Conservation (phyloP, 225 moss, liverwort and hornwort genomes). For the Polytrichum formosum region DNA sequence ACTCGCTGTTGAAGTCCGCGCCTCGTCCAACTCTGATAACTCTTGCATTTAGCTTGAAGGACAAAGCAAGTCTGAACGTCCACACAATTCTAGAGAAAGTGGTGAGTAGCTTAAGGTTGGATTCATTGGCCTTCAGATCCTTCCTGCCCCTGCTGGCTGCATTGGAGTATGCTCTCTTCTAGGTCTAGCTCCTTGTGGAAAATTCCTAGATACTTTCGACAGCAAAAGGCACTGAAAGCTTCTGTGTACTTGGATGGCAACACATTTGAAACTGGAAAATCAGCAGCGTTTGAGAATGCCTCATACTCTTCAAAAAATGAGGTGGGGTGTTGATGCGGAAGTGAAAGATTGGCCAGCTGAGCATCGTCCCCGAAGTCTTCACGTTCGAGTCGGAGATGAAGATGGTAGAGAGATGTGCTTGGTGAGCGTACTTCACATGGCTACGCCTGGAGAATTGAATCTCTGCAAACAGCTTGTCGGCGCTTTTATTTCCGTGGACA, state of each 20-base stretch:
- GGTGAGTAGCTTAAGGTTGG: neutral
- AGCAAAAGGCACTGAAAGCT: neutral
- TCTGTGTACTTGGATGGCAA: neutral
- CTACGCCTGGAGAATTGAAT: neutral
- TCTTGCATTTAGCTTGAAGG: conserved; percentile 3
- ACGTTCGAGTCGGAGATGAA: neutral
- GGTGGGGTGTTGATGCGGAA: conserved; percentile 1
- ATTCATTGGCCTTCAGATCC: too few species aligned
- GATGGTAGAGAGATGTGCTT: neutral
- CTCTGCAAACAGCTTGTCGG: neutral
- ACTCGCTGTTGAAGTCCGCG: neutral
- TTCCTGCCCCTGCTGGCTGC: too few species aligned
- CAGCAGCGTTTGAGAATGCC: neutral
- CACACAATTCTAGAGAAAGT: conserved; percentile 3
- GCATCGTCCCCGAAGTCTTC: neutral
- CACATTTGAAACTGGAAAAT: neutral
- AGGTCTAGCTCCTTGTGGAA: conserved; percentile 1
- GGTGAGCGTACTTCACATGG: neutral
- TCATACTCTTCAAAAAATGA: neutral
- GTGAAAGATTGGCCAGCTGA: neutral
- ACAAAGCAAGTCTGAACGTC: conserved; percentile 1
- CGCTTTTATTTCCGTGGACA: too few species aligned
- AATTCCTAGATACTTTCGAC: neutral
- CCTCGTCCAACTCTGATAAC: conserved; percentile 1
- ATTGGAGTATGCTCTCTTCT: neutral